phyloP scores from a whole-genome alignment of 177 flowering plant species.

The Vitis hybrid region DNA sequence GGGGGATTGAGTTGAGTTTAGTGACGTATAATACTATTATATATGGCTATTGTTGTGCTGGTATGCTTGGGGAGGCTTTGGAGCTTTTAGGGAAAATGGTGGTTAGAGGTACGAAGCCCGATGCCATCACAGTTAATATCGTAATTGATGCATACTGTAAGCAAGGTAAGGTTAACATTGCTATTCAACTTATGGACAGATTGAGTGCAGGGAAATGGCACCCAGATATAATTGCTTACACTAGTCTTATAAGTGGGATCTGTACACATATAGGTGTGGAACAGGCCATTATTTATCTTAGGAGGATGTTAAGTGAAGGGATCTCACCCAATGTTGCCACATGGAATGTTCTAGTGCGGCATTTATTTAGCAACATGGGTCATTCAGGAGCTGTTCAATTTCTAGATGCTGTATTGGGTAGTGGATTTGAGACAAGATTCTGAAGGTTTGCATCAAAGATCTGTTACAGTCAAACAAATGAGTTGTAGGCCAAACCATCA shows the following conservation, averaged over 20 bases:
- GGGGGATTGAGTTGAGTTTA: slow-evolving; percentile 37
- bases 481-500: too few relatives aligned
- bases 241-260: slow-evolving; percentile 59
- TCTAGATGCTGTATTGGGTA: slow-evolving; percentile 32
- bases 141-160: slow-evolving; percentile 62
- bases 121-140: slow-evolving; percentile 53
- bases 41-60: slow-evolving; percentile 47
- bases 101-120: slow-evolving; percentile 55
- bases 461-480: too few relatives aligned
- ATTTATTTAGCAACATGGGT: slow-evolving; percentile 36
- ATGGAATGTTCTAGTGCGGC: slow-evolving; percentile 64
- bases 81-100: slow-evolving; percentile 62
- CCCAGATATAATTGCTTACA: slow-evolving; percentile 62
- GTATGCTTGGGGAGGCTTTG: slow-evolving; percentile 42
- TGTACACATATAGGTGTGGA: slow-evolving; percentile 48
- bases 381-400: slow-evolving; percentile 24
- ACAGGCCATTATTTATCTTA: slow-evolving; percentile 45
- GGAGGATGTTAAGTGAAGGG: slow-evolving; percentile 61
- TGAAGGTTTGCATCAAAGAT: too few relatives aligned
- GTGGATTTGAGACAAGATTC: slow-evolving; percentile 4
- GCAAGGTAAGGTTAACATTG: slow-evolving; percentile 47
- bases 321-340: slow-evolving; percentile 51
- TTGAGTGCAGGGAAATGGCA: slow-evolving; percentile 30
- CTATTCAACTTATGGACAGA: slow-evolving; percentile 41
- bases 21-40: slow-evolving; percentile 68